A percentile compares a stretch with the other conserved stretches of the same genome.
Conservation (phyloP, 2,329 filamentous ascomycete genomes). For the Dactylella cylindrospora region DNA sequence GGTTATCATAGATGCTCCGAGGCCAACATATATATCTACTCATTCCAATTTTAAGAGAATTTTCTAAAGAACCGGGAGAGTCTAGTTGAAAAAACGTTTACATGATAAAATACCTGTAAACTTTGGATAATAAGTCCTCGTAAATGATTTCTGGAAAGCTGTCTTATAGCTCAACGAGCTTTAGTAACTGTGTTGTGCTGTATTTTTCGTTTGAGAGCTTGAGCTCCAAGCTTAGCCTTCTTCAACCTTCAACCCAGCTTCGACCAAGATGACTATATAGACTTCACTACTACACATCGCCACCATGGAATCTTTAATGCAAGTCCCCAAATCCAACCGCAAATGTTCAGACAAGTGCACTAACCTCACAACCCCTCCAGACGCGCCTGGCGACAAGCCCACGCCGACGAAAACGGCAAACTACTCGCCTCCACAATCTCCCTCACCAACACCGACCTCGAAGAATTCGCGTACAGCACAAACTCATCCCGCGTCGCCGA, state of each 20-base stretch:
- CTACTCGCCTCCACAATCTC: constrained; percentile 51
- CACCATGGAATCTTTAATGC: constrained; percentile 41
- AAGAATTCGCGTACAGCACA: constrained; percentile 49
- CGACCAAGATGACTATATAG: constrained; percentile 25
- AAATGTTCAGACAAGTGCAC: neutral
- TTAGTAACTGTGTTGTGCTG: too few species aligned
- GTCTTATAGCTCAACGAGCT: too few species aligned
- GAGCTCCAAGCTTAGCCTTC: too few species aligned
- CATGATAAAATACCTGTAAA: too few species aligned
- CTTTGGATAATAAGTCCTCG: too few species aligned
- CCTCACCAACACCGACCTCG: constrained; percentile 50
- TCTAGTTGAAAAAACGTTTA: too few species aligned
- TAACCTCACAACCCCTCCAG: constrained; percentile 4
- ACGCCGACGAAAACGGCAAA: constrained; percentile 45
- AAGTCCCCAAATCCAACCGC: constrained; percentile 1
- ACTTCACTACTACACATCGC: neutral
- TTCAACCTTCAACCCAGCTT: neutral
- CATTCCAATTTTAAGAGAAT: too few species aligned
- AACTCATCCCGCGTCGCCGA: constrained; percentile 52
- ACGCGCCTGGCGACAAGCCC: constrained; percentile 45
- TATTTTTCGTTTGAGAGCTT: too few species aligned
- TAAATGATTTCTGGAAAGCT: too few species aligned
- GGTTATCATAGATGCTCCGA: neutral
- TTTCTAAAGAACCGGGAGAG: too few species aligned
- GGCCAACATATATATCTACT: too few species aligned